Conservation (phyloP, 306 rosid species). For the Abrus precatorius region DNA sequence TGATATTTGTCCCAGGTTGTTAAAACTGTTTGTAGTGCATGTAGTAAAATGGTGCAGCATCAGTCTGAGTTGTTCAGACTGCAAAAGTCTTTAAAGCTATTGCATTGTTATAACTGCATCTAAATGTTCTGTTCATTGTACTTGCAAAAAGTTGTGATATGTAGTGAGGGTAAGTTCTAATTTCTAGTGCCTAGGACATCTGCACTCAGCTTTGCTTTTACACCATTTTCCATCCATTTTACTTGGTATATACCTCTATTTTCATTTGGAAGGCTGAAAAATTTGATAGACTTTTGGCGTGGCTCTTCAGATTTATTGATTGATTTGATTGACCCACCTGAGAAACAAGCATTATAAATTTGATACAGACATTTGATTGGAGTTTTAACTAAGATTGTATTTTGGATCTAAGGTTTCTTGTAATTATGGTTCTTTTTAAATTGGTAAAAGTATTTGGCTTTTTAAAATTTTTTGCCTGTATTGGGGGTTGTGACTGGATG, state of each 20-base stretch:
- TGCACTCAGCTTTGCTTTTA: conserved; percentile 16
- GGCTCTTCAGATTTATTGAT: conserved; percentile 16
- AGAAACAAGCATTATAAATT: neutral
- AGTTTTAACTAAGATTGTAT: conserved; percentile 14
- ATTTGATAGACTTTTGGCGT: neutral
- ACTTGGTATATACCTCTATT: neutral
- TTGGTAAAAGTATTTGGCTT: neutral
- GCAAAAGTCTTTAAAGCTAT: conserved; percentile 17
- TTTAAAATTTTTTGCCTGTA: no score
- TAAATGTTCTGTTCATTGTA: conserved; percentile 22
- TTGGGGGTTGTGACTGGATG: neutral
- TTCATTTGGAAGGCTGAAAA: conserved; percentile 23
- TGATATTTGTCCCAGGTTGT: conserved; percentile 20
- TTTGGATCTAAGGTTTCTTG: conserved; percentile 25
- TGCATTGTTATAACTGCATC: conserved; percentile 31
- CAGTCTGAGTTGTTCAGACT: conserved; percentile 21
- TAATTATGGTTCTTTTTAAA: neutral
- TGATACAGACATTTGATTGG: neutral
- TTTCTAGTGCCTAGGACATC: conserved; percentile 34
- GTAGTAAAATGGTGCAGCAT: conserved; percentile 10
- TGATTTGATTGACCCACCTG: conserved; percentile 32
- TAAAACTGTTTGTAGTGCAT: conserved; percentile 2
- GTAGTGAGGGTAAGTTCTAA: conserved; percentile 21
- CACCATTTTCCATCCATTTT: conserved; percentile 11
- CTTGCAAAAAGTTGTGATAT: neutral